Evolutionary conservation across 106 monocot species (phyloP), one percentile per base, ranked within the genome.

Genomic region (Allium fistulosum): DNA sequence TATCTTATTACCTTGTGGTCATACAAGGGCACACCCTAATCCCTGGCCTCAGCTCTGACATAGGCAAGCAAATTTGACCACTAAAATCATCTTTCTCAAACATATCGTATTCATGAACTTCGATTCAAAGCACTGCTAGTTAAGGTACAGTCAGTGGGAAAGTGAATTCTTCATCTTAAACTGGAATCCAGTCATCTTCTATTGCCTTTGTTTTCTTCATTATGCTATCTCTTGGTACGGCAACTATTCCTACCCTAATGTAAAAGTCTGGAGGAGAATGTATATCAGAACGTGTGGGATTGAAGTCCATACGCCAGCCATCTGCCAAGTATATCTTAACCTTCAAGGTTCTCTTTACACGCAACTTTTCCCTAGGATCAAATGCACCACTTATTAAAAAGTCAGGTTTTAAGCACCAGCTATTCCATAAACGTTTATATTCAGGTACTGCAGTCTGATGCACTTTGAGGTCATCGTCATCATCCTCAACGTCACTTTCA

Each of bases 271-370:
- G 83, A 52, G 83, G 84, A 37, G 80, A 84, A 45, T 80, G 80
- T 66, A 57, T 51, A 66, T 84, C 84, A 52, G 80, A 84, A 60
- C 77, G 65, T n/a, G 84, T 84, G 65, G 72, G 73, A 0, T 64
- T 73, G 77, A 84, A 84, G 61, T 84, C 84, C 67, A 76, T 45
- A 9, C 59, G 70, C 84, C 84, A 84, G 7, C 84, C 84, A 51
- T 84, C 84, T 18, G 80, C 84, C 84, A 84, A 65, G 76, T 84
- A 83, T 8, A 84, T 77, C 67, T 84, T 84, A 12, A 84, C 76
- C 85, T 79, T 86, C 58, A 86, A 79, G 58, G 79, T 82, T 68
- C 65, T 76, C 73, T 86, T 82, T 17, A 86, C 72, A 26, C 82
- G 78, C 58, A 79, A 86, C 65, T 15, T 59, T 72, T 75, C 82